Evolutionary conservation across 176 grass and related monocot genomes (phyloP).

Genomic region (Otatea glauca): DNA sequence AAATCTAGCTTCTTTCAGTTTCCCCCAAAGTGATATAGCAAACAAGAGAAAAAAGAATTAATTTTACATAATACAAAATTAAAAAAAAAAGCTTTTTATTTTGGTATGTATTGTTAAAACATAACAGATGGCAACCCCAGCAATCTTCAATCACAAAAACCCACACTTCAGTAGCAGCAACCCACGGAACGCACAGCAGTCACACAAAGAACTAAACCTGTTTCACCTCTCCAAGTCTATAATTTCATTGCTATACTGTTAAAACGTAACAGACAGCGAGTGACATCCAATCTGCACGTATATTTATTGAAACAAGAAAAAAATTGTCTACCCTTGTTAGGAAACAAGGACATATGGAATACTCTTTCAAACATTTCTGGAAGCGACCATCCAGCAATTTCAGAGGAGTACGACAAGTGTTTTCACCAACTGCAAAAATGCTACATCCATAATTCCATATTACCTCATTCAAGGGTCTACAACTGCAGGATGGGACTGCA

Average conservation of each 20-base stretch:
- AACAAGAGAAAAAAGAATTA: neutral
- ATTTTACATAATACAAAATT: neutral
- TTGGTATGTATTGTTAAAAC: neutral
- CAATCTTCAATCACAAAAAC: constrained; percentile 2
- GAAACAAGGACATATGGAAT: neutral
- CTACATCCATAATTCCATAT: neutral
- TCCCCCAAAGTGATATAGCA: neutral
- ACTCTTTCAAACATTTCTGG: too few species aligned
- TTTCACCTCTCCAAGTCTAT: neutral
- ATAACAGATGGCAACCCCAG: neutral
- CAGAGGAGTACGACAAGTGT: neutral
- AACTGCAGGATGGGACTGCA: neutral
- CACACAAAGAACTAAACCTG: neutral
- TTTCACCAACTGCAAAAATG: neutral
- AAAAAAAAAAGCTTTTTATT: neutral
- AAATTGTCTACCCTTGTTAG: neutral
- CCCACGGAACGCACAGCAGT: neutral
- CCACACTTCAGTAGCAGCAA: neutral
- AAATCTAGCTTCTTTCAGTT: neutral
- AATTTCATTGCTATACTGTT: neutral
- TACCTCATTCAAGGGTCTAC: neutral
- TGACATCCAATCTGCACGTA: neutral
- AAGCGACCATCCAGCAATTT: neutral
- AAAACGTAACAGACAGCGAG: neutral
- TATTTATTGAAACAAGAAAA: neutral